Evolutionary conservation across 148 eudicot species (phyloP).

Genomic region (Chenopodium quinoa): DNA sequence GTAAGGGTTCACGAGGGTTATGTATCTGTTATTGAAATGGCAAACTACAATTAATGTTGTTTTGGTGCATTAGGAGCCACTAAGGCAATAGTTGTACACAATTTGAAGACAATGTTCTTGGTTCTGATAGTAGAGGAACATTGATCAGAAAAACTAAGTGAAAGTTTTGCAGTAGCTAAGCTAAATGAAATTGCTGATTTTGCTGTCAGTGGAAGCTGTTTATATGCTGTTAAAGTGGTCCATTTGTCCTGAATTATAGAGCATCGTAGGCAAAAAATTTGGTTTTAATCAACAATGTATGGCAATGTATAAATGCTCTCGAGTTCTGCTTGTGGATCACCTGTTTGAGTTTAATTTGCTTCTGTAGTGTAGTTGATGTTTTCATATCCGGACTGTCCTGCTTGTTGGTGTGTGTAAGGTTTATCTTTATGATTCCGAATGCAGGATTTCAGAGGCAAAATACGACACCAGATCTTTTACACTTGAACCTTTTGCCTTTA

Average conservation of each 20-base stretch:
- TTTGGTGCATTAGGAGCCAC: too few relatives aligned
- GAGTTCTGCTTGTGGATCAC: neutral
- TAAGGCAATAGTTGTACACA: neutral
- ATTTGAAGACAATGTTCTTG: neutral
- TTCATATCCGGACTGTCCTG: neutral
- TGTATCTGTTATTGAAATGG: too few relatives aligned
- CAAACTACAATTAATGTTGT: too few relatives aligned
- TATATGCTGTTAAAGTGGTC: neutral
- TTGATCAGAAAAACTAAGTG: neutral
- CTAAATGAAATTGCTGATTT: conserved; percentile 1
- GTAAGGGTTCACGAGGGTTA: too few relatives aligned
- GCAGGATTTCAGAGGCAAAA: conserved; percentile 16
- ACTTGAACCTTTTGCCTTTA: conserved; percentile 1
- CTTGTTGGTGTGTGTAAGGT: neutral
- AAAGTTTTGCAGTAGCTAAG: neutral
- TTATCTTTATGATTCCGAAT: neutral
- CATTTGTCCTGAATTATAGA: neutral
- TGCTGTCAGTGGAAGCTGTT: neutral
- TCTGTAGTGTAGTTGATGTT: neutral
- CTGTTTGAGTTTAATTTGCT: neutral
- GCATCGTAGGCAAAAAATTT: neutral
- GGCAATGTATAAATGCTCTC: too few relatives aligned
- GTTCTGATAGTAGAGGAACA: neutral
- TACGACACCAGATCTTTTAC: neutral
- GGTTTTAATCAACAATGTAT: neutral